These are phyloP conservation scores for Podospora anserina DNA, from an alignment of 495 filamentous ascomycete genomes.

Conservation along the genomic window DNA sequence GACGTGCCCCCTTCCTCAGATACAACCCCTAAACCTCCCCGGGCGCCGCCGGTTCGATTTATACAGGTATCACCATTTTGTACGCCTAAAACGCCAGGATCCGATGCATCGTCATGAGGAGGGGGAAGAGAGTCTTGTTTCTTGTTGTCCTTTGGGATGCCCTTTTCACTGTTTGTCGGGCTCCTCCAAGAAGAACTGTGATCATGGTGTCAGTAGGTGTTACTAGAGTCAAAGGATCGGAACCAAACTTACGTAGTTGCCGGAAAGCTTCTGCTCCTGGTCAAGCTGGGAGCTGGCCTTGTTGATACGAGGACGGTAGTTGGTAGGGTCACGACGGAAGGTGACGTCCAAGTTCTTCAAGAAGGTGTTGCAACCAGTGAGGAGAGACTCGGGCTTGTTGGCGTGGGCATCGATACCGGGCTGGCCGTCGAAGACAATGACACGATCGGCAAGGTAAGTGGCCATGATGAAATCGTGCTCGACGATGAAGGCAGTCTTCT, in stretches of 20 bases:
- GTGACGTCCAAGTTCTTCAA: conserved; percentile 94
- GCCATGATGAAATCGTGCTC: conserved; percentile 99
- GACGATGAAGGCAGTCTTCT: conserved; percentile 98
- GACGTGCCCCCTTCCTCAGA: conserved; percentile 36
- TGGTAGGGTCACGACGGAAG: conserved; percentile 95
- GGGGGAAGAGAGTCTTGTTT: conserved; percentile 21
- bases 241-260: conserved; percentile 74
- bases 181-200: conserved; percentile 86
- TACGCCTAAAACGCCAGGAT: conserved; percentile 44
- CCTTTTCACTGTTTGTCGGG: conserved; percentile 57
- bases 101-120: conserved; percentile 36
- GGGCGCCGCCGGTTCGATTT: conserved; percentile 31
- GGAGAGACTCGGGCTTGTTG: conserved; percentile 82
- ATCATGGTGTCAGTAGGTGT: conserved; percentile 16
- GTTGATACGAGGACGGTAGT: conserved; percentile 96
- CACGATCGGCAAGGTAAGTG: conserved; percentile 91
- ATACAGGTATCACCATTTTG: conserved; percentile 33
- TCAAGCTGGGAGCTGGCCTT: conserved; percentile 93
- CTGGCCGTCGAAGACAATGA: conserved; percentile 96
- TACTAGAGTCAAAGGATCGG: conserved; percentile 1
- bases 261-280: conserved; percentile 90
- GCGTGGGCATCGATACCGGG: conserved; percentile 84
- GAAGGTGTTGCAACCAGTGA: conserved; percentile 96
- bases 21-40: conserved; percentile 30
- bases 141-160: conserved; percentile 40